Conservation (phyloP, 257 asterid species). For the Echium plantagineum region DNA sequence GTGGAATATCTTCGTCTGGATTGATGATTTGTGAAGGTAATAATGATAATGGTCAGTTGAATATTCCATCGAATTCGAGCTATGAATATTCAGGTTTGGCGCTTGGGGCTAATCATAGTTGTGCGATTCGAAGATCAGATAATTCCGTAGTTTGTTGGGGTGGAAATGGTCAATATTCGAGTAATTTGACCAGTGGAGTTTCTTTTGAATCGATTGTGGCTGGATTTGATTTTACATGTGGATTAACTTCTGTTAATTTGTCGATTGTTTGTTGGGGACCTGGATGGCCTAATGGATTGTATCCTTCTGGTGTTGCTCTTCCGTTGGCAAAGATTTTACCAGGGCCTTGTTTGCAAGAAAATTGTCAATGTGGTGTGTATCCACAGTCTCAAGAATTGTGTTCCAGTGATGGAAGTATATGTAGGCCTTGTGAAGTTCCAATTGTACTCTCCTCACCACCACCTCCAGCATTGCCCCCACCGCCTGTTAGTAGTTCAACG, state of each 20-base stretch:
- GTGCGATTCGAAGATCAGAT: constrained; percentile 47
- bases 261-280: constrained; percentile 80
- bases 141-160: constrained; percentile 87
- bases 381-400: constrained; percentile 55
- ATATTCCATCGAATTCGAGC: constrained; percentile 31
- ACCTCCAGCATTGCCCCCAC: constrained; percentile 1
- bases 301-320: constrained; percentile 28
- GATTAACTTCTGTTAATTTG: constrained; percentile 48
- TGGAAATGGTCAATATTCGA: constrained; percentile 22
- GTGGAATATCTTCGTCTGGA: constrained; percentile 52
- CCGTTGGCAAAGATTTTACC: constrained; percentile 59
- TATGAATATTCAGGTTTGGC: constrained; percentile 37
- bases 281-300: constrained; percentile 41
- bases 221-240: constrained; percentile 64
- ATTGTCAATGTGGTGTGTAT: constrained; percentile 53
- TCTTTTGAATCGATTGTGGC: constrained; percentile 66
- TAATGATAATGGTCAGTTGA: constrained; percentile 41
- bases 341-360: constrained; percentile 46
- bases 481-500: constrained; percentile 12
- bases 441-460: constrained; percentile 10
- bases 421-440: constrained; percentile 53
- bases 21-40: constrained; percentile 48
- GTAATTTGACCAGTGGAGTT: constrained; percentile 18
- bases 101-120: constrained; percentile 55
- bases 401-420: constrained; percentile 62